phyloP scores from a whole-genome alignment of 257 asterid species.

The Solanum gracilifrons region DNA sequence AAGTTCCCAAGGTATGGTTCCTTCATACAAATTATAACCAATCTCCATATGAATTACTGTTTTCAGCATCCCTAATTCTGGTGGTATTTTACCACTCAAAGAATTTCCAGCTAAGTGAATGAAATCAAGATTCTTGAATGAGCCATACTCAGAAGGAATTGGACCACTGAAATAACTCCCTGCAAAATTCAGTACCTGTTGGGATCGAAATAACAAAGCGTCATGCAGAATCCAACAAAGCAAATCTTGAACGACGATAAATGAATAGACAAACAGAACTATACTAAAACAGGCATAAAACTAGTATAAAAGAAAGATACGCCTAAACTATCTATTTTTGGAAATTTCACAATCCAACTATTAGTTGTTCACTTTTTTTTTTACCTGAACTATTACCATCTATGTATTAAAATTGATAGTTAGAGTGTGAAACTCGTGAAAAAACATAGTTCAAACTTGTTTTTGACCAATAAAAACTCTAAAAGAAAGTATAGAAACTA shows the following conservation, averaged over 20 bases:
- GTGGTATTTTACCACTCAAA: slow-evolving; percentile 56
- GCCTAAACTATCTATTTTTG: not conserved
- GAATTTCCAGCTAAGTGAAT: slow-evolving; percentile 87
- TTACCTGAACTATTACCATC: not conserved
- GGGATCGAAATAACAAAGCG: not conserved
- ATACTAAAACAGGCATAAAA: not conserved
- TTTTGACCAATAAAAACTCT: not conserved
- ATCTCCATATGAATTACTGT: slow-evolving; percentile 84
- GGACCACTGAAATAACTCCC: slow-evolving; percentile 93
- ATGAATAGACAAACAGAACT: not conserved
- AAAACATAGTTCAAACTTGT: not conserved
- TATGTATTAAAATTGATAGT: not conserved
- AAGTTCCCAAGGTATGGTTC: slow-evolving; percentile 79
- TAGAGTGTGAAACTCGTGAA: not conserved
- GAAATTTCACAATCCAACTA: not conserved
- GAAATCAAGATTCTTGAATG: slow-evolving; percentile 48
- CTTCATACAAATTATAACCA: slow-evolving; percentile 71
- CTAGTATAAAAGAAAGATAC: not conserved
- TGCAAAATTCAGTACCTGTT: slow-evolving; percentile 59
- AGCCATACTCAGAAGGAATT: slow-evolving; percentile 76
- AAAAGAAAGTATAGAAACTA: not conserved
- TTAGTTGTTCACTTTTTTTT: not conserved
- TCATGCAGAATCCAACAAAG: not conserved
- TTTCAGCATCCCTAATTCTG: slow-evolving; percentile 52
- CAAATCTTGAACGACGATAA: not conserved